Percentiles rank a stretch among this genome's conserved stretches.
Evolutionary conservation across 441 rosid genomes (phyloP).

Genomic region (Flueggea neowawraea): DNA sequence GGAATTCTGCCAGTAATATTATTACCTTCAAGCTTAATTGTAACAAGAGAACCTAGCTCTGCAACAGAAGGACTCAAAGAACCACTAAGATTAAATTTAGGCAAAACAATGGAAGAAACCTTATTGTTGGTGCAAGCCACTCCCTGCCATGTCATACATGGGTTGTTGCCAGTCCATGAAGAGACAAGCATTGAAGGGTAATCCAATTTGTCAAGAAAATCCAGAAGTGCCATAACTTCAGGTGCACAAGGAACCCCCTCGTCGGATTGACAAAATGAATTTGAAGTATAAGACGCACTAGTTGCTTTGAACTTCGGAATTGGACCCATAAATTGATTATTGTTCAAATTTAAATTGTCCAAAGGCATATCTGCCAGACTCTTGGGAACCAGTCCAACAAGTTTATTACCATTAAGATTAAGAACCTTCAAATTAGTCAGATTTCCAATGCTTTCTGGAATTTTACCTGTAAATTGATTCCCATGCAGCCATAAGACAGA

Average conservation of each 20-base stretch:
- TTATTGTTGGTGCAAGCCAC: conserved; percentile 27
- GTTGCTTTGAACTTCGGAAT: conserved; percentile 48
- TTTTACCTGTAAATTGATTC: conserved; percentile 60
- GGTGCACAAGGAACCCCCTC: conserved; percentile 46
- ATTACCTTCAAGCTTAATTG: conserved; percentile 45
- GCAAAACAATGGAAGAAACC: conserved; percentile 38
- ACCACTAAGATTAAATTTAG: conserved; percentile 51
- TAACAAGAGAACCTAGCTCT: conserved; percentile 36
- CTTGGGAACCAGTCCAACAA: conserved; percentile 59
- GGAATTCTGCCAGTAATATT: conserved; percentile 50
- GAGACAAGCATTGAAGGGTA: conserved; percentile 51
- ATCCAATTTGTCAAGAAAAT: conserved; percentile 50
- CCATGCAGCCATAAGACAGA: conserved; percentile 70
- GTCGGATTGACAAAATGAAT: conserved; percentile 46
- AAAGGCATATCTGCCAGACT: conserved; percentile 43
- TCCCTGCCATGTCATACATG: conserved; percentile 64
- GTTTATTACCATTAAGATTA: conserved; percentile 49
- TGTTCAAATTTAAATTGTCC: conserved; percentile 50
- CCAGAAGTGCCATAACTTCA: conserved; percentile 56
- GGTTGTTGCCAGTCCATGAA: conserved; percentile 62
- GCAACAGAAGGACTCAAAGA: conserved; percentile 58
- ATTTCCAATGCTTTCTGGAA: conserved; percentile 54
- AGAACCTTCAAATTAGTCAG: conserved; percentile 51
- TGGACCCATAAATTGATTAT: conserved; percentile 73
- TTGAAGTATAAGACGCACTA: conserved; percentile 31